Conservation (phyloP, 345 rosid species). For the Bruguiera parviflora region DNA sequence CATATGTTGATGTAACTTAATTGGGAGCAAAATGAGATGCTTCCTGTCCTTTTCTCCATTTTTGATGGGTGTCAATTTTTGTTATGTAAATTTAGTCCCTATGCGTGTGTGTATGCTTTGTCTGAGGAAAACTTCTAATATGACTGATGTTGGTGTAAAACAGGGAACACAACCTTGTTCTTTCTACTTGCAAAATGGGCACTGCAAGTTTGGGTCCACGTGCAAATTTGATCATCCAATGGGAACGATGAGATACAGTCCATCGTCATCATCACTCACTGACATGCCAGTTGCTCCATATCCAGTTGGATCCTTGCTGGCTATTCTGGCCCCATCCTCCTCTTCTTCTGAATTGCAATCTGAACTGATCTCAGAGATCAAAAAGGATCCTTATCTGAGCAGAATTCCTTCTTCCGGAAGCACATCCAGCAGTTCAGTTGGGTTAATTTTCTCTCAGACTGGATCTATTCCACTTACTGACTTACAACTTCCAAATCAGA, state of each 20-base stretch:
- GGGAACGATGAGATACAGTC: conserved; percentile 24
- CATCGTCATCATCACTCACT: conserved; percentile 19
- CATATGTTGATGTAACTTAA: background rate
- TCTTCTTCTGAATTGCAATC: conserved; percentile 11
- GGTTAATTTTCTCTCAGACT: conserved; percentile 63
- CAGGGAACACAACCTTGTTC: conserved; percentile 23
- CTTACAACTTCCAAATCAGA: conserved; percentile 64
- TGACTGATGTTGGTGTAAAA: background rate
- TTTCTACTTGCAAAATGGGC: conserved; percentile 26
- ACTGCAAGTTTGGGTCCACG: conserved; percentile 29
- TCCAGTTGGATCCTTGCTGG: conserved; percentile 25
- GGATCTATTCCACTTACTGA: conserved; percentile 60
- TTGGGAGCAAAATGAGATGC: conserved; percentile 10
- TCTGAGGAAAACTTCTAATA: background rate
- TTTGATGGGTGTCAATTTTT: background rate
- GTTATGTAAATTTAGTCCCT: background rate
- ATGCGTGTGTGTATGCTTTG: background rate
- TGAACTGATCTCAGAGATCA: conserved; percentile 6
- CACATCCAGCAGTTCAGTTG: conserved; percentile 61
- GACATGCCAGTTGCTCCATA: conserved; percentile 26
- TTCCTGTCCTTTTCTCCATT: background rate
- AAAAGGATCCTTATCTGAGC: conserved; percentile 16
- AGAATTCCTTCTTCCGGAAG: conserved; percentile 42
- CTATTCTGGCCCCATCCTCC: conserved; percentile 21
- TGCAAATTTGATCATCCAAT: conserved; percentile 33